A percentile compares a stretch with the other conserved stretches of the same genome.
Conservation (phyloP, 1,284 basidiomycete genomes). For the Xanthoconium separans region DNA sequence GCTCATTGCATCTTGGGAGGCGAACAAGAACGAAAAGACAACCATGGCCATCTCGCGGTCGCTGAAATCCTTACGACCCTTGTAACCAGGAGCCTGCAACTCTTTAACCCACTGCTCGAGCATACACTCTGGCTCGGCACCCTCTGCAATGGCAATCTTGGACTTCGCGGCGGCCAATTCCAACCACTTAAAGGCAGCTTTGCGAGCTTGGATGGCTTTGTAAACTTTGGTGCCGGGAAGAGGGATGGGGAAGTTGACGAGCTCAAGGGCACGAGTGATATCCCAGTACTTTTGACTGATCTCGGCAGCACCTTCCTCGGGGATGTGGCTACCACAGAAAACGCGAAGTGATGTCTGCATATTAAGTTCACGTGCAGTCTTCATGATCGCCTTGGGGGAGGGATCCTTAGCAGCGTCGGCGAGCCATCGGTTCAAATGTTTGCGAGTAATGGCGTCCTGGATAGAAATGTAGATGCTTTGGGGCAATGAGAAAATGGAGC, state of each 20-base stretch:
- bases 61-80: conserved; percentile 85
- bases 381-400: conserved; percentile 77
- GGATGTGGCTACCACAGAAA: conserved; percentile 91
- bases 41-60: conserved; percentile 98
- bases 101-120: conserved; percentile 90
- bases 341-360: conserved; percentile 97
- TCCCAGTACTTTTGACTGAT: conserved; percentile 96
- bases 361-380: conserved; percentile 89
- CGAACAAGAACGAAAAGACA: conserved; percentile 94
- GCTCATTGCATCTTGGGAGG: conserved; percentile 98
- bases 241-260: conserved; percentile 99
- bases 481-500: conserved; percentile 8
- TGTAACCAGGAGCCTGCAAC: conserved; percentile 69
- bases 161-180: conserved; percentile 76
- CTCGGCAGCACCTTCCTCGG: conserved; percentile 73
- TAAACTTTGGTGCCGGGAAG: conserved; percentile 96
- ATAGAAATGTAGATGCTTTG: conserved; percentile 82
- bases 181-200: conserved; percentile 84
- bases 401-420: conserved; percentile 48
- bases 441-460: conserved; percentile 84
- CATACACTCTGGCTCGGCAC: conserved; percentile 85
- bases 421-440: conserved; percentile 77
- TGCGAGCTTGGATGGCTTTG: conserved; percentile 92
- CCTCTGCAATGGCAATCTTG: conserved; percentile 84
- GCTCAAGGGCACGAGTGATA: conserved; percentile 92